A percentile compares a stretch with the other conserved stretches of the same genome.
phyloP scores from a whole-genome alignment of 2,329 filamentous ascomycete genomes.

The Septoria linicola region DNA sequence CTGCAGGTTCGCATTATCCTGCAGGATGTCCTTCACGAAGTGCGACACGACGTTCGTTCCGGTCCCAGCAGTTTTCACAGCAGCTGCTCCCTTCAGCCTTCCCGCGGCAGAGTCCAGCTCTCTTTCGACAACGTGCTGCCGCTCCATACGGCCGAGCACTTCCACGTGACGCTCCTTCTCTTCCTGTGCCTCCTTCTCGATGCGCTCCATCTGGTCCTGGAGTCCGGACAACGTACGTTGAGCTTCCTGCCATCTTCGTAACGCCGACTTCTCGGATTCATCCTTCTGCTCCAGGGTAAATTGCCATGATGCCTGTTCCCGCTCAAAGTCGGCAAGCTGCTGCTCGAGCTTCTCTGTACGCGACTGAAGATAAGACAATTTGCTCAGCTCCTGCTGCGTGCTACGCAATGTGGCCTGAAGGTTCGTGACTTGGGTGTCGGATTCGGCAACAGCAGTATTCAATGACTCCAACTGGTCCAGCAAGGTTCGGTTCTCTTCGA shows the following conservation, averaged over 20 bases:
- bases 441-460: slow-evolving; percentile 75
- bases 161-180: slow-evolving; percentile 81
- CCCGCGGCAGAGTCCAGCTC: slow-evolving; percentile 78
- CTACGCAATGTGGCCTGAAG: slow-evolving; percentile 74
- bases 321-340: slow-evolving; percentile 75
- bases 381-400: slow-evolving; percentile 73
- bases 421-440: slow-evolving; percentile 74
- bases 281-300: slow-evolving; percentile 64
- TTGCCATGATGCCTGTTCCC: slow-evolving; percentile 74
- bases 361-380: slow-evolving; percentile 69
- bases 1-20: slow-evolving; percentile 93
- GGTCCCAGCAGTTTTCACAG: slow-evolving; percentile 62
- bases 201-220: slow-evolving; percentile 82
- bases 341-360: slow-evolving; percentile 77
- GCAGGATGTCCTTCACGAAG: slow-evolving; percentile 91
- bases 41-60: slow-evolving; percentile 79
- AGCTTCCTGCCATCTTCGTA: slow-evolving; percentile 81
- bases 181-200: slow-evolving; percentile 77
- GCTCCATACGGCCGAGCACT: slow-evolving; percentile 78
- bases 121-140: slow-evolving; percentile 75
- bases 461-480: slow-evolving; percentile 81
- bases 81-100: slow-evolving; percentile 77
- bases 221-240: slow-evolving; percentile 75
- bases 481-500: slow-evolving; percentile 78
- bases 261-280: slow-evolving; percentile 73